phyloP scores from a whole-genome alignment of 345 rosid genomes.

The Clausena lansium region DNA sequence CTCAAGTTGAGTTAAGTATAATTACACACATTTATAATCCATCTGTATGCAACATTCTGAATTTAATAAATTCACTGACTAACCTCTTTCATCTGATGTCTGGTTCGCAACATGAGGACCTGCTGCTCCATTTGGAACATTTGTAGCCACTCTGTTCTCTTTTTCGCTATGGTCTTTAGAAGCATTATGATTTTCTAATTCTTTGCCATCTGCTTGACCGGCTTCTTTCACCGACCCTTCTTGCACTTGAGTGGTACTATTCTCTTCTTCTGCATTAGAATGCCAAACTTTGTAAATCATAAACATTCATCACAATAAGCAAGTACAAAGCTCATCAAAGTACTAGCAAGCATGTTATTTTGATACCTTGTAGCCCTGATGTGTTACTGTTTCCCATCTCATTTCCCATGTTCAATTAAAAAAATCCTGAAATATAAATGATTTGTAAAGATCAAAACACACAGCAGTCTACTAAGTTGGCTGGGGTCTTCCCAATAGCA shows the following conservation, averaged over 20 bases:
- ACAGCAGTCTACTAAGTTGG: conserved; percentile 1
- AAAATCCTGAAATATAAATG: conserved; percentile 44
- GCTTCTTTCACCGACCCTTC: conserved; percentile 21
- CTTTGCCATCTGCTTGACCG: conserved; percentile 7
- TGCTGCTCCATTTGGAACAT: conserved; percentile 9
- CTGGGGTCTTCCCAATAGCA: conserved; percentile 16
- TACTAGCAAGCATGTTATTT: neutral
- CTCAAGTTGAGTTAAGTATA: neutral
- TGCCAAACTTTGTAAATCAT: neutral
- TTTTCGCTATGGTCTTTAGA: conserved; percentile 16
- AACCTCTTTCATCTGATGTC: conserved; percentile 18
- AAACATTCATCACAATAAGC: neutral
- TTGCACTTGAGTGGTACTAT: neutral
- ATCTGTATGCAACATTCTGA: neutral
- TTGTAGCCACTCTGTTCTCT: conserved; percentile 8
- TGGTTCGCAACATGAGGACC: conserved; percentile 10
- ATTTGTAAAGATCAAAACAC: conserved; percentile 15
- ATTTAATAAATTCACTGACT: neutral
- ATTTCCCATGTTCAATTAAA: conserved; percentile 46
- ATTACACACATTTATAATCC: neutral
- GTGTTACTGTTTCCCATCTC: conserved; percentile 70
- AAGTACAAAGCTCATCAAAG: neutral
- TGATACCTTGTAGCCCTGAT: conserved; percentile 42
- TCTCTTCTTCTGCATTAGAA: conserved; percentile 32
- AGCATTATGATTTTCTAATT: conserved; percentile 23